phyloP scores from a whole-genome alignment of 202 grass and related monocot genomes.

The Zizania palustris region DNA sequence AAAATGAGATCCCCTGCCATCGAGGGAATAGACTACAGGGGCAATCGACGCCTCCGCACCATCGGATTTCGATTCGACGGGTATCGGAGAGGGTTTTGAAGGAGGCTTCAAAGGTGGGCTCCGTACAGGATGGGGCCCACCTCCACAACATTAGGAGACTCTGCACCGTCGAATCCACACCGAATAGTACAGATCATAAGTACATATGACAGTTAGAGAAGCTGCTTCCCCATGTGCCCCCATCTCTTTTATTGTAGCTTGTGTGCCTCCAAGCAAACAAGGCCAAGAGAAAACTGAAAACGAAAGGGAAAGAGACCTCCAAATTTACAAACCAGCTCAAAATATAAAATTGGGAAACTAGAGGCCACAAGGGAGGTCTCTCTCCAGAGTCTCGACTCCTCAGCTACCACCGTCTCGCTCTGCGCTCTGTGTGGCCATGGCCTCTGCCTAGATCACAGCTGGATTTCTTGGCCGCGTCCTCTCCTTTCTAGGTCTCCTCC shows the following conservation, averaged over 20 bases:
- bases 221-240: slow-evolving; percentile 34
- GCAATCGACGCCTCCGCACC: too few relatives aligned
- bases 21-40: too few relatives aligned
- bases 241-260: not conserved
- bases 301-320: not conserved
- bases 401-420: slow-evolving; percentile 40
- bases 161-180: too few relatives aligned
- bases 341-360: slow-evolving; percentile 35
- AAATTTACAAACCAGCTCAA: slow-evolving; percentile 6
- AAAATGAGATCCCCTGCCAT: too few relatives aligned
- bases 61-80: too few relatives aligned
- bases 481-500: slow-evolving; percentile 8
- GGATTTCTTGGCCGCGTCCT: slow-evolving; percentile 16
- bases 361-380: not conserved
- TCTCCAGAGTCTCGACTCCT: slow-evolving; percentile 20
- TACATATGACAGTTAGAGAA: too few relatives aligned
- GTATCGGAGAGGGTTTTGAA: too few relatives aligned
- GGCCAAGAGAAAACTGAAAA: not conserved
- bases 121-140: too few relatives aligned
- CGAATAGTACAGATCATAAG: too few relatives aligned
- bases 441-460: slow-evolving; percentile 53
- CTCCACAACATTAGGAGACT: too few relatives aligned
- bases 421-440: slow-evolving; percentile 33
- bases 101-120: too few relatives aligned
- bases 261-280: not conserved